These are phyloP conservation scores for Trichoderma atrobrunneum DNA, from an alignment of 2,329 filamentous ascomycete species.

Conservation along the genomic window DNA sequence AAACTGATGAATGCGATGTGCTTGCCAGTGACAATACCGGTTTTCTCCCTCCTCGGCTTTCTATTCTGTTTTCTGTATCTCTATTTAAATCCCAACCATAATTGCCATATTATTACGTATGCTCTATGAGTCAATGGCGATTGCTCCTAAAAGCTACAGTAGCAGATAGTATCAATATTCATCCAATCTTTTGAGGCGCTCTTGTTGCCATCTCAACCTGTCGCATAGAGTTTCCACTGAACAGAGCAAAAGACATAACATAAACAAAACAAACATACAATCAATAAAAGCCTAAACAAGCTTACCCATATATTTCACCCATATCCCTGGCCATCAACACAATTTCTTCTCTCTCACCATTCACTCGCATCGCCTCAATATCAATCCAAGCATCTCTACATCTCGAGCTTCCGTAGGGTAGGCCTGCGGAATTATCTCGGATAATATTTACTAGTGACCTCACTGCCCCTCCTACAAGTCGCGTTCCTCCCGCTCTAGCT, in stretches of 20 bases:
- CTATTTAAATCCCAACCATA: neutral
- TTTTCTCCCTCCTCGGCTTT: neutral
- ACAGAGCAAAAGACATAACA: neutral
- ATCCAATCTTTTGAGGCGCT: neutral
- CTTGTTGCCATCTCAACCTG: neutral
- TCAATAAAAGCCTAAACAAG: neutral
- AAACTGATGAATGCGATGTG: neutral
- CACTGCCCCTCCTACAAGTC: conserved; percentile 19
- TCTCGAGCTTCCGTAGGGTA: conserved; percentile 12
- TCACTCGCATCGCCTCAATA: neutral
- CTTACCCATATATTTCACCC: neutral
- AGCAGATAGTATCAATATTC: neutral
- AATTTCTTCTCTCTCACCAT: neutral
- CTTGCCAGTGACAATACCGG: neutral
- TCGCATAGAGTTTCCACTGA: neutral
- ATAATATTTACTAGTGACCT: conserved; percentile 18
- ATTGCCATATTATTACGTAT: neutral
- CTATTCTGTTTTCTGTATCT: neutral
- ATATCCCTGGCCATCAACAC: neutral
- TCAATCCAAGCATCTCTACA: neutral
- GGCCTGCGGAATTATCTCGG: conserved; percentile 15
- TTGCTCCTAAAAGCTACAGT: neutral
- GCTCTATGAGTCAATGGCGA: neutral
- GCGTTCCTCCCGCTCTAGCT: conserved; percentile 12
- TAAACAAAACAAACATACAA: neutral